Evolutionary conservation across 1,284 basidiomycete genomes (phyloP).

Genomic region (Cutaneotrichosporon sp.): DNA sequence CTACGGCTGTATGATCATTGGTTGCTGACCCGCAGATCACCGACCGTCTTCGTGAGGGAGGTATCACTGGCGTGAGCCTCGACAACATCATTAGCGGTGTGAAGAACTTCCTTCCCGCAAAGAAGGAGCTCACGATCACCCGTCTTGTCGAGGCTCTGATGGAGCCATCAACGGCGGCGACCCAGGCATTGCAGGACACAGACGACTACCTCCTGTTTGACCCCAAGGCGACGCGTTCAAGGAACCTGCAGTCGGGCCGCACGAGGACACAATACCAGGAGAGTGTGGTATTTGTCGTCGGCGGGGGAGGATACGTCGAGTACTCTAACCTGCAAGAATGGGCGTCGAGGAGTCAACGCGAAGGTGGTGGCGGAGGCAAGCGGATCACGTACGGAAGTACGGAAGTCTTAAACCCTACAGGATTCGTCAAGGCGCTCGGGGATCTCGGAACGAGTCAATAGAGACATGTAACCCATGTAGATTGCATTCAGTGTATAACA

Average conservation of each 20-base stretch:
- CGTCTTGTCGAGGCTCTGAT: constrained; percentile 92
- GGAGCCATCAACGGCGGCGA: constrained; percentile 89
- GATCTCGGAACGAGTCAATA: constrained; percentile 38
- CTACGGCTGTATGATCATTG: constrained; percentile 5
- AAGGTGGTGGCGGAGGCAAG: constrained; percentile 61
- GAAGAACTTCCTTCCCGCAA: constrained; percentile 94
- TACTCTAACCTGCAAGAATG: constrained; percentile 94
- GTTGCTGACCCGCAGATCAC: constrained; percentile 59
- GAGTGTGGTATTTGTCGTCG: constrained; percentile 90
- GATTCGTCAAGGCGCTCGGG: constrained; percentile 63
- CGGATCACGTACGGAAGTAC: constrained; percentile 92
- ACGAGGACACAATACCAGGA: constrained; percentile 68
- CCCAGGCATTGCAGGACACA: constrained; percentile 90
- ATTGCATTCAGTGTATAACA: constrained; percentile 22
- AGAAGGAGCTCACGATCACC: constrained; percentile 90
- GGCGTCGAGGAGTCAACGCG: constrained; percentile 62
- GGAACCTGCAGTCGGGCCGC: constrained; percentile 57
- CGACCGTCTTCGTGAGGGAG: constrained; percentile 88
- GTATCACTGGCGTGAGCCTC: constrained; percentile 62
- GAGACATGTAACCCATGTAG: constrained; percentile 13
- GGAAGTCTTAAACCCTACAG: constrained; percentile 85
- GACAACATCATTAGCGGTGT: constrained; percentile 97
- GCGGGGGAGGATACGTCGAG: constrained; percentile 95
- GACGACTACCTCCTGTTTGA: constrained; percentile 96
- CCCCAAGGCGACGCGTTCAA: constrained; percentile 68